Evolutionary conservation across 192 early-diverging fungal genomes (phyloP).

Genomic region (Podila horticola): DNA sequence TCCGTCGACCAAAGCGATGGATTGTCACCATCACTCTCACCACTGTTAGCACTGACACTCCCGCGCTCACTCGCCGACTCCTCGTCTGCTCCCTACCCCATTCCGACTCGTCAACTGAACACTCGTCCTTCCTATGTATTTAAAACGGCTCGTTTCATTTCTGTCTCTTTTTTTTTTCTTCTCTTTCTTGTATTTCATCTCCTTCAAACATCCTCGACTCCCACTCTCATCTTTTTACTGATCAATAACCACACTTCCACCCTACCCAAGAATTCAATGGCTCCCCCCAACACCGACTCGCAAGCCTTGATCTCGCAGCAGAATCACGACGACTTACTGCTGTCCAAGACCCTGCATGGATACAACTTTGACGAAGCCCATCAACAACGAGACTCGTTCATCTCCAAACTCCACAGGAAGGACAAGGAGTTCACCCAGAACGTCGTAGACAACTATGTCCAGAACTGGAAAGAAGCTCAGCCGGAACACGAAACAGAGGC

Average conservation of each 20-base stretch:
- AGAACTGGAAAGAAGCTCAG: constrained; percentile 72
- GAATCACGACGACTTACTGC: constrained; percentile 61
- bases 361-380: constrained; percentile 42
- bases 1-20: no score
- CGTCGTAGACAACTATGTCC: constrained; percentile 76
- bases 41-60: no score
- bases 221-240: not conserved
- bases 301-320: constrained; percentile 22
- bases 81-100: no score
- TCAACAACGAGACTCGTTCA: constrained; percentile 41
- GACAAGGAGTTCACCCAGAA: constrained; percentile 72
- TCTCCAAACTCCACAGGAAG: constrained; percentile 67
- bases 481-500: constrained; percentile 67
- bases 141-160: no score
- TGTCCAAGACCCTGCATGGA: constrained; percentile 65
- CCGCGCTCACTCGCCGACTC: no score
- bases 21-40: no score
- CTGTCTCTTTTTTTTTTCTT: not conserved
- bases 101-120: no score
- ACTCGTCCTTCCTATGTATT: no score
- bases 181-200: not conserved
- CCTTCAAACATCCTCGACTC: no score
- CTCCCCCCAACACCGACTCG: constrained; percentile 19
- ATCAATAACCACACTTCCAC: not conserved
- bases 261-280: not conserved